phyloP scores from a whole-genome alignment of 306 rosid species.

The Calophaca sinica region DNA sequence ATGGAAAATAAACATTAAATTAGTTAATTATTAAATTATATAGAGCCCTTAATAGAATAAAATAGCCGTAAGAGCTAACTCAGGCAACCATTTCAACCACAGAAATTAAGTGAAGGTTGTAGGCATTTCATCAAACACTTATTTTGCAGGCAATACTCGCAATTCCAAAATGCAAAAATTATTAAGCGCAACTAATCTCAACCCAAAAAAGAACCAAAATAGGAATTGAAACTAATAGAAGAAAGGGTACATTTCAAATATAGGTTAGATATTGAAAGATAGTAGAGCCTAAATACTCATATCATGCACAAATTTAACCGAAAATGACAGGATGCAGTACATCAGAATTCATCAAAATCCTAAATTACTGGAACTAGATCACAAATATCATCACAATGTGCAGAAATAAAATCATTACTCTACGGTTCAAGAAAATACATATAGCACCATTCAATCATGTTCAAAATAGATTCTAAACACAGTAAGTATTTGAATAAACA shows the following conservation, averaged over 20 bases:
- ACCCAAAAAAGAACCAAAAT: slow-evolving; percentile 4
- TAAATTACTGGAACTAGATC: background rate
- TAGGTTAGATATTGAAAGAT: slow-evolving; percentile 16
- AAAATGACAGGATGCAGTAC: slow-evolving; percentile 6
- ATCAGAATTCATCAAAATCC: slow-evolving; percentile 3
- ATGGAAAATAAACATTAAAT: background rate
- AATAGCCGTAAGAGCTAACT: background rate
- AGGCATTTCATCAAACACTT: background rate
- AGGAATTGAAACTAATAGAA: slow-evolving; percentile 2
- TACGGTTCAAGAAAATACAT: too few relatives aligned
- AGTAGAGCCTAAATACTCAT: slow-evolving; percentile 1
- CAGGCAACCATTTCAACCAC: slow-evolving; percentile 5
- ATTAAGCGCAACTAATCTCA: background rate
- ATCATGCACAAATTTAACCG: background rate
- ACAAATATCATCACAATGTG: slow-evolving; percentile 3
- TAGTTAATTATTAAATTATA: background rate
- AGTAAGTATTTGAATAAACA: background rate
- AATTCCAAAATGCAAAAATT: background rate
- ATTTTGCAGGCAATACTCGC: background rate
- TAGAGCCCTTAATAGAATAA: background rate
- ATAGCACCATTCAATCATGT: slow-evolving; percentile 1
- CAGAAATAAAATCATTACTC: background rate
- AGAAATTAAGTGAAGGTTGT: background rate
- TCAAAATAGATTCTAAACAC: background rate
- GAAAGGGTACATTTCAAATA: background rate